Base-by-base conservation (phyloP, 1,284 basidiomycete species). In the Butyriboletus pseudospeciosus region DNA sequence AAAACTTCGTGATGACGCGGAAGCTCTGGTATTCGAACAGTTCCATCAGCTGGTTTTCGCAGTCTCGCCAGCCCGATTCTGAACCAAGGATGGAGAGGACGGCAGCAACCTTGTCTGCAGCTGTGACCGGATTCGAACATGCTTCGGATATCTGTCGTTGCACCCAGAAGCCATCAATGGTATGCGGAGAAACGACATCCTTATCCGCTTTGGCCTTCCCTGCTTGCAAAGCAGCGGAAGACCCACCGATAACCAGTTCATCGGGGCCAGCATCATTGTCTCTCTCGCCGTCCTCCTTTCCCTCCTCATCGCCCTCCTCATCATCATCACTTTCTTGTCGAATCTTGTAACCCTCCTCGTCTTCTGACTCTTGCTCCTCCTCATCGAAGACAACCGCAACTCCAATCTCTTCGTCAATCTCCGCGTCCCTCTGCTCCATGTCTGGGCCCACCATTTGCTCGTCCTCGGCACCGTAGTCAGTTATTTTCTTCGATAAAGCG, bases 121-220 rank as follows among this genome's bases (percentile, higher is more conserved):
- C 91, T 34, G 95, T 96, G 63, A 96, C 89, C 2, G 94, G 93
- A 70, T 99, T 97, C 5, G 94, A 82, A 68, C 98, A 98, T 36
- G 93, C 81, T 66, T 91, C 85, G 1, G 91, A 86, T 56, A 99
- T 86, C 57, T 96, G 90, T 5, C 96, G 87, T 69, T 99, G 97
- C 0, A 99, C 91, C 94, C 95, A 99, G 82, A 98, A 99, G 35
- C 87, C 95, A 70, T 99, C 96, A 63, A 99, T 87, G 47, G 90
- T 82, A 63, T 96, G 93, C 0, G 94, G 94, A 0, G 92, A 87
- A 43, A 99, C 84, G 52, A 87, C 80, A 65, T 93, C 90, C 65
- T 86, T 86, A 72, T 92, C 85, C 43, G 76, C 77, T 63, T 84
- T 83, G 47, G 76, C 65, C 56, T 79, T 81, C 36, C 69, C 68